Evolutionary conservation across 208 protist genomes (phyloP), one percentile per base, ranked within the genome.

Genomic region (Blechomonas ayalai): DNA sequence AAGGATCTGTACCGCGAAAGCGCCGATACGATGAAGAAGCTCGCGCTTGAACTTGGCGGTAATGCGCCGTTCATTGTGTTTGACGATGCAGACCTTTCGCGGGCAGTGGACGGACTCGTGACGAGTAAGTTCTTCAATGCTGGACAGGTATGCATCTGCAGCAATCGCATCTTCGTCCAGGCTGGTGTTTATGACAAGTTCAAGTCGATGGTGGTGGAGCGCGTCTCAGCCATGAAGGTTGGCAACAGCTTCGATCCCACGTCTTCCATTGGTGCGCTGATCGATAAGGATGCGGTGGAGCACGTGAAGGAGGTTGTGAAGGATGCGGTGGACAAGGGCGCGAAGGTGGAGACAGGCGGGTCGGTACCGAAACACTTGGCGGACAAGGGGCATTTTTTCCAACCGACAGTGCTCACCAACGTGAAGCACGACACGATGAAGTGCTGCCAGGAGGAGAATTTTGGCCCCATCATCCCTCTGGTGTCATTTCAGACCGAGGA

Each of bases 1-100:
- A 82, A 77, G 55, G 43, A 61, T 22, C 65, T 95, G 25, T 82
- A 68, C 40, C 57, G 42, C 22, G 43, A 65, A 19, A 71, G 72
- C 16, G 66, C 76, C 10, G 50, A 72, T 15, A 82, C 81, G n/a
- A 57, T 92, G 57, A 92, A 92, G 43, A 82, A 74, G 59, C 31
- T 86, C 13, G 72, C 69, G 8, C 58, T 97, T 24, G 93, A 97
- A 59, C 70, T 97, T 9, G 92, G 92, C 40, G 92, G 92, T n/a
- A 96, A 95, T 63, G 89, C 80, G 32, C 84, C 90, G 4, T 76
- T 88, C 36, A 67, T 96, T 31, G 84, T 96, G 8, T 87, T 94
- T 40, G 73, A 84, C 8, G 90, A 96, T 51, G 90, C 86, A 2
- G 78, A 94, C 52, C 27, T 96, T 7, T 57, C 70, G 1, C 51